Base-by-base conservation (phyloP, 2,329 filamentous ascomycete genomes). In the Cryphonectria japonica region DNA sequence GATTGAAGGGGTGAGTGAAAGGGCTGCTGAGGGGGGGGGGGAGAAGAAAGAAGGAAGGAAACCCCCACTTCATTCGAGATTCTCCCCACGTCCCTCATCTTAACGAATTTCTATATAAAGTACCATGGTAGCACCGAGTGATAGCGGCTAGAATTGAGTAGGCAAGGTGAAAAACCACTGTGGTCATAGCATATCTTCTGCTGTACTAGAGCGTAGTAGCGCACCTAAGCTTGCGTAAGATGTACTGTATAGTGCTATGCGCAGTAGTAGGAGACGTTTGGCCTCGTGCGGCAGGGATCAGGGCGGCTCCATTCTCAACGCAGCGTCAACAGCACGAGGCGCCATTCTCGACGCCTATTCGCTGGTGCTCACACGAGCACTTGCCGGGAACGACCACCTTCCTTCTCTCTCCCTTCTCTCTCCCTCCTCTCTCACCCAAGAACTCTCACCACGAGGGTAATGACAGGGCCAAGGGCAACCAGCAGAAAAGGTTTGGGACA, bases 361-460 rank as follows among this genome's bases (percentile, higher is more conserved):
- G 69, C 66, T 68, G 39, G 34, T 72, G 71, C 66, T 67, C 69
- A 67, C 66, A 69, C 70, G 71, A 69, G 71, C 71, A 63, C 69
- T 43, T 72, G 37, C 71, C 71, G 62, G 66, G 54, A 32, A 57
- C 52, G 26, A 26, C n/a, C 52, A 57, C 52, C 52, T 29, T 26
- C n/a, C 11, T 19, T 13, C 29, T 32, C 50, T 19, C 52, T 29
- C 52, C 54, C 26, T 32, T 41, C 50, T 54, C 26, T 32, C 26
- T 16, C 26, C 32, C 26, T 29, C 54, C 16, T 13, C 29, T 32
- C 50, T 19, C 52, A 57, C 52, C 54, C 54, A 59, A 32, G 54
- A 34, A 59, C 34, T 26, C 54, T 59, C 54, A 59, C 54, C 54
- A 59, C 54, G 29, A 59, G 54, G 54, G 26, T 9, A 13, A 57